phyloP scores from a whole-genome alignment of 73 alveolate genomes.

The Symbiodinium pilosum region DNA sequence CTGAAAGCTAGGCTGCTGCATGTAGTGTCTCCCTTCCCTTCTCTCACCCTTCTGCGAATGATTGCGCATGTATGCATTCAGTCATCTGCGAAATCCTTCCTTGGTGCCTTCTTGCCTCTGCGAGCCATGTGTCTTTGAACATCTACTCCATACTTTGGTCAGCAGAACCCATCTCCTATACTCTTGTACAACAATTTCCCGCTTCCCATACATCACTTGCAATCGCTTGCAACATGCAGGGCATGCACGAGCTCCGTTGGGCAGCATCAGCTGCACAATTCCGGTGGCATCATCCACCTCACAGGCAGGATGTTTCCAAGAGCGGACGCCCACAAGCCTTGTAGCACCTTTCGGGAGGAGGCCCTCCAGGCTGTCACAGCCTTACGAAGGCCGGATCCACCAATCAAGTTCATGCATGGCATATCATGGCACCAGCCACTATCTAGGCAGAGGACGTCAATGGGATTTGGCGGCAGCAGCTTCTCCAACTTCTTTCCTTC shows the following conservation, averaged over 20 bases:
- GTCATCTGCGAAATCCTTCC: too few relatives aligned
- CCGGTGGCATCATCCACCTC: conserved; percentile 91
- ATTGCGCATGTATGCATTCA: too few relatives aligned
- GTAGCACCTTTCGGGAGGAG: conserved; percentile 47
- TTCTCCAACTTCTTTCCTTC: conserved; percentile 73
- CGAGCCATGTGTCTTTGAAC: too few relatives aligned
- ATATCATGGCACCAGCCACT: too few relatives aligned
- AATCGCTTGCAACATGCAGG: background rate
- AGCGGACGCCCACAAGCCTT: background rate
- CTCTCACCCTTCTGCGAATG: too few relatives aligned
- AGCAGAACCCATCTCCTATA: too few relatives aligned
- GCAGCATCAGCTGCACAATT: conserved; percentile 87
- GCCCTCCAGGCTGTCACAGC: conserved; percentile 86
- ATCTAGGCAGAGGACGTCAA: conserved; percentile 12
- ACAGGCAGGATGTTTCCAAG: background rate
- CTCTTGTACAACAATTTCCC: too few relatives aligned
- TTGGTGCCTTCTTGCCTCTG: background rate
- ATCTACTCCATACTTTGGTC: too few relatives aligned
- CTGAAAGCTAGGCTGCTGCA: too few relatives aligned
- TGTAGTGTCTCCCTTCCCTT: too few relatives aligned
- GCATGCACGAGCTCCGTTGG: conserved; percentile 73
- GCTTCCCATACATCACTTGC: background rate
- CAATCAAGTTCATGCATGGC: too few relatives aligned
- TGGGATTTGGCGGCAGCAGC: conserved; percentile 78
- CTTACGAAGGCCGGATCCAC: background rate